Evolutionary conservation across 2,329 filamentous ascomycete species (phyloP), one percentile per base, ranked within the genome.

Genomic region (Myriosclerotinia duriaeana): DNA sequence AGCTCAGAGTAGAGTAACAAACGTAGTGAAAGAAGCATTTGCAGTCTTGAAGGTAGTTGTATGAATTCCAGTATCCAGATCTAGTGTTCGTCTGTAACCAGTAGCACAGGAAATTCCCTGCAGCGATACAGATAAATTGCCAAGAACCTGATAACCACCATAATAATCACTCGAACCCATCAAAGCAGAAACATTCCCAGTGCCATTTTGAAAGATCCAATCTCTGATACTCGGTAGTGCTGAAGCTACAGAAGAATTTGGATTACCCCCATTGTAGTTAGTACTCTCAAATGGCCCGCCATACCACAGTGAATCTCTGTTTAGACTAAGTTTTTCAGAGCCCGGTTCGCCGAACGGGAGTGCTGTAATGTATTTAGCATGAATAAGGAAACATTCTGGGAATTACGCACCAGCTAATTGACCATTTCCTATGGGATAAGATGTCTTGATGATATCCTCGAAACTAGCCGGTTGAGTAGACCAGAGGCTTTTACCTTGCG

Each of bases 361-460:
- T 3, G 77, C 80, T 66, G 22, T 30, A 9, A 20, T 26, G 4
- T 40, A 7, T n/a, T 61, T 50, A 66, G 55, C 22, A 22, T 34
- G 17, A 9, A 2, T 7, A 38, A 1, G n/a, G 7, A 26, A 30
- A 2, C 7, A 15, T 17, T 3, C 3, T 22, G 8, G 12, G 26
- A 20, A 6, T 54, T 30, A 34, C 56, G 3, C 68, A 80, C 79
- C 78, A 68, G 78, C 81, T 22, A 83, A 73, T 55, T 77, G 78
- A 1, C 81, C 82, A 74, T 84, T 84, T 15, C 82, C 82, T n/a
- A 83, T 69, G 0, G 80, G 79, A 69, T 82, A 83, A 1, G 75
- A 76, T 3, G 77, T 73, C 69, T 75, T 77, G n/a, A 79, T 72
- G 9, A 77, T 58, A 44, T 76, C 65, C 2, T 44, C 50, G 26